These are phyloP conservation scores for Solanum sparsipilum DNA, from an alignment of 257 asterid genomes.

Conservation along the genomic window DNA sequence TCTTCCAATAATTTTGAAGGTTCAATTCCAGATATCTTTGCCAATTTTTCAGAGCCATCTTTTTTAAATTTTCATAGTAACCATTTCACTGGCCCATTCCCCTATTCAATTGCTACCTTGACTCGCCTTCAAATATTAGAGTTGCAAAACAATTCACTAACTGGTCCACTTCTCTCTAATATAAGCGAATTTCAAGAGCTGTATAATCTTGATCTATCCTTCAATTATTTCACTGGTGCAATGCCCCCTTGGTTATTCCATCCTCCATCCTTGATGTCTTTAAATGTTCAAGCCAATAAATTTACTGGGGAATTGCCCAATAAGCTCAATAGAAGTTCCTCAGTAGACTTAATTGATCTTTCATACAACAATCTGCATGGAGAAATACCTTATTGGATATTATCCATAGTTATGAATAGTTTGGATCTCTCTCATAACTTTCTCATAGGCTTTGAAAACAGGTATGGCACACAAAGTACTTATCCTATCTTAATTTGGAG, in stretches of 20 bases:
- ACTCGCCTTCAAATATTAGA: background rate
- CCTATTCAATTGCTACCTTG: background rate
- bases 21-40: background rate
- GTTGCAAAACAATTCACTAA: background rate
- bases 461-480: background rate
- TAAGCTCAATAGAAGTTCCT: background rate
- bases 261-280: background rate
- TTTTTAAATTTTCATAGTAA: background rate
- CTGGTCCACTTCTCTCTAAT: background rate
- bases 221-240: background rate
- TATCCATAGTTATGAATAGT: no score
- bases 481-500: background rate
- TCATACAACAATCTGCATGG: background rate
- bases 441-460: background rate
- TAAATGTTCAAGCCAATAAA: background rate
- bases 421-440: background rate
- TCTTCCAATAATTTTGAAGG: background rate
- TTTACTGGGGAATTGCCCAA: background rate
- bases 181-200: background rate
- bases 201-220: background rate
- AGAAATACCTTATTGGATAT: background rate
- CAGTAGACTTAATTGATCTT: background rate
- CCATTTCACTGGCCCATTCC: background rate
- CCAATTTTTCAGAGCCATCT: background rate
- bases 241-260: background rate